phyloP scores from a whole-genome alignment of 2,329 filamentous ascomycete genomes.

The Beauveria australis region DNA sequence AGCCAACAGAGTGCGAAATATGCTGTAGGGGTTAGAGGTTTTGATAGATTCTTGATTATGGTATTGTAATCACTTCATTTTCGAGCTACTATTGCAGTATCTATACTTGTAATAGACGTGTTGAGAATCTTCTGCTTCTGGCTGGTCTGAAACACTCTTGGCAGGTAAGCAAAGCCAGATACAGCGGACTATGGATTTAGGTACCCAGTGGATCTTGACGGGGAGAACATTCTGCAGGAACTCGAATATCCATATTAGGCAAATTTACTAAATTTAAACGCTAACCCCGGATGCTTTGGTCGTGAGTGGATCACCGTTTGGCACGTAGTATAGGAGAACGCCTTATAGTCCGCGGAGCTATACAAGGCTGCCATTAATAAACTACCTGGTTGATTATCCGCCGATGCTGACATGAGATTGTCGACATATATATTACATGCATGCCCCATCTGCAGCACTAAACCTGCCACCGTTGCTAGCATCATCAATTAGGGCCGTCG shows the following conservation, averaged over 20 bases:
- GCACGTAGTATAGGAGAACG: too few species aligned
- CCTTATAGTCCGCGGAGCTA: not conserved
- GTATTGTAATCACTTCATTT: too few species aligned
- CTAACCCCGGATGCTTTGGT: not conserved
- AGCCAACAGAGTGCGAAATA: not conserved
- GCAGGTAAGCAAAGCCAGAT: too few species aligned
- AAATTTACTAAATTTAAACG: not conserved
- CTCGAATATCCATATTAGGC: not conserved
- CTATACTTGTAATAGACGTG: too few species aligned
- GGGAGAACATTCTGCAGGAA: not conserved
- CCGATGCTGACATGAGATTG: not conserved
- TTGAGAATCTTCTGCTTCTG: too few species aligned
- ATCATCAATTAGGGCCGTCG: not conserved
- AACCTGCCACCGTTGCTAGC: not conserved
- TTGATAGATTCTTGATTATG: too few species aligned
- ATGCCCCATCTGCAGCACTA: not conserved
- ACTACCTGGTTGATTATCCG: not conserved
- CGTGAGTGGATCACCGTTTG: not conserved
- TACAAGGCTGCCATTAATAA: not conserved
- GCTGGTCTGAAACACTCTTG: too few species aligned
- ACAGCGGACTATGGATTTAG: not conserved
- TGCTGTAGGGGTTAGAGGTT: not conserved
- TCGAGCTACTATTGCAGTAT: too few species aligned
- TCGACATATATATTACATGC: too few species aligned
- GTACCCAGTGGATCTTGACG: not conserved